A percentile compares a stretch with the other conserved stretches of the same genome.
phyloP scores from a whole-genome alignment of 345 rosid genomes.

The Sisymbrium irio region DNA sequence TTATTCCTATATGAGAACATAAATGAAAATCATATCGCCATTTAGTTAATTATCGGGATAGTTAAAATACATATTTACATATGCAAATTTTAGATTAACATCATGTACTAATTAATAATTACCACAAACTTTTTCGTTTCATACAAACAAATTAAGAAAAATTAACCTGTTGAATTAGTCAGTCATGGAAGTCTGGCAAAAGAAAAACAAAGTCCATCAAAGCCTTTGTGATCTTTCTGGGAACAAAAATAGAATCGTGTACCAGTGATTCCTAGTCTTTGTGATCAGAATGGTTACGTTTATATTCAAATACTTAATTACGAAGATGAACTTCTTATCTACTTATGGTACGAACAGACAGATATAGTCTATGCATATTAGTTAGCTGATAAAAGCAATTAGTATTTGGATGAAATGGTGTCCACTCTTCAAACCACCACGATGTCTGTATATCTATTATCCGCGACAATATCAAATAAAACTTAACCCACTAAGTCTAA shows the following conservation, averaged over 20 bases:
- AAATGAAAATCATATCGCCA: neutral
- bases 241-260: too few relatives aligned
- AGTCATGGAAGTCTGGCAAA: too few relatives aligned
- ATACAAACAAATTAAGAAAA: neutral
- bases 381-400: neutral
- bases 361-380: neutral
- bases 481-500: constrained; percentile 26
- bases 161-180: too few relatives aligned
- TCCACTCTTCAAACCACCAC: constrained; percentile 35
- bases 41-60: neutral
- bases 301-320: neutral
- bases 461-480: constrained; percentile 25
- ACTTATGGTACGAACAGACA: constrained; percentile 13
- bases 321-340: constrained; percentile 6
- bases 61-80: neutral
- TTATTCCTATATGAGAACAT: neutral
- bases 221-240: neutral
- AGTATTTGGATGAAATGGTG: constrained; percentile 29
- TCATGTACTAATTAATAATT: neutral
- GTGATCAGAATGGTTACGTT: constrained; percentile 1
- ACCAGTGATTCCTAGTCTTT: neutral
- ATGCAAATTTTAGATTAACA: neutral
- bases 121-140: neutral
- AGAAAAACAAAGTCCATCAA: too few relatives aligned
- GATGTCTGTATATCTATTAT: constrained; percentile 9